Conservation (phyloP, 495 filamentous ascomycete species). For the Terfezia claveryi region DNA sequence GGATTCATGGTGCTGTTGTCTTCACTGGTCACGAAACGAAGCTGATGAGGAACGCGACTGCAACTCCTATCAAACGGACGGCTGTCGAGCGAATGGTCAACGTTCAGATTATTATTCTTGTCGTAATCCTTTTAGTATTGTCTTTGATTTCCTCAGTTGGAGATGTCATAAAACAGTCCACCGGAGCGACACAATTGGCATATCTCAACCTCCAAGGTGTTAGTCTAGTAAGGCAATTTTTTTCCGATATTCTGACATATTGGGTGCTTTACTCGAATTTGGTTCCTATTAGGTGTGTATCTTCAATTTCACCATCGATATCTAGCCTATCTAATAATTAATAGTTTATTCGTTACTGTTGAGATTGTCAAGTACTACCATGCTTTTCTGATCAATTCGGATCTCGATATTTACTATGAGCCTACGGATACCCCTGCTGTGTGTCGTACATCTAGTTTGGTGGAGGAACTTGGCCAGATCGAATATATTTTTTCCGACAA, state of each 20-base stretch:
- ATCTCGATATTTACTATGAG: constrained; percentile 95
- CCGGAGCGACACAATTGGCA: constrained; percentile 15
- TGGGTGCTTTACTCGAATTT: constrained; percentile 98
- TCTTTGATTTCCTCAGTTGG: constrained; percentile 80
- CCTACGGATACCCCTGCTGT: constrained; percentile 87
- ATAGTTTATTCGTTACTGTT: constrained; percentile 72
- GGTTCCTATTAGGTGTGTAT: constrained; percentile 56
- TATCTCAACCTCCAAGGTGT: constrained; percentile 47
- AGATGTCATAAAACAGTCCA: constrained; percentile 43
- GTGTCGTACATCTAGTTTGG: constrained; percentile 85
- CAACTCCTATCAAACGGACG: constrained; percentile 91
- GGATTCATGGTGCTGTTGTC: constrained; percentile 90
- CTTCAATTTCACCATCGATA: neutral
- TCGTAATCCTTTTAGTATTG: constrained; percentile 59
- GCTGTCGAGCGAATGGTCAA: constrained; percentile 88
- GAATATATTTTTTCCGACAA: constrained; percentile 99
- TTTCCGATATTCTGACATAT: constrained; percentile 89
- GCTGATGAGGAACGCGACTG: constrained; percentile 95
- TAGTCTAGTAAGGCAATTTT: constrained; percentile 55
- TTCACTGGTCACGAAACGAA: constrained; percentile 99
- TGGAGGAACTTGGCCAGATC: constrained; percentile 94
- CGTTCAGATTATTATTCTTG: constrained; percentile 71
- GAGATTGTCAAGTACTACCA: constrained; percentile 97
- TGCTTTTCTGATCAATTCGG: constrained; percentile 89
- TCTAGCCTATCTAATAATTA: constrained; percentile 6